Evolutionary conservation across 1,284 basidiomycete genomes (phyloP), one percentile per base, ranked within the genome.

Genomic region (Rhodotorula sp.): DNA sequence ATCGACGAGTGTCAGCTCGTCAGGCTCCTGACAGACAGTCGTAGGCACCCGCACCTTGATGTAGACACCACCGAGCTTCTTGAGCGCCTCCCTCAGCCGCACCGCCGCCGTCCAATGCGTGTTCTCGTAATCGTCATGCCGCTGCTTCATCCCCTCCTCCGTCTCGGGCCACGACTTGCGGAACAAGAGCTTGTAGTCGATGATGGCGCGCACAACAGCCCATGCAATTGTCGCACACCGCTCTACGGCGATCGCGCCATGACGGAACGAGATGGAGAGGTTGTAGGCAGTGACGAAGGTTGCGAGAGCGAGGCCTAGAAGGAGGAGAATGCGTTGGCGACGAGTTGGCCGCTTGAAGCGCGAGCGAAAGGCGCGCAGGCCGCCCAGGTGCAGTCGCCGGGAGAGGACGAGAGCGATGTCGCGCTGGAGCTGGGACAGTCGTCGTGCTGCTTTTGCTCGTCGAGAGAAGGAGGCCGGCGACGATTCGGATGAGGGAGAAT

Each of bases 51-150:
- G 80, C 70, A 94, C 81, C 79, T 96, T 96, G 80, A 96, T 94
- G 80, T 93, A 96, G 50, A 95, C 87, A 22, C 92, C 91, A 83
- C 95, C 95, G 78, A 98, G 97, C 15, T 87, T 87, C 68, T 93
- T 84, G 31, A 96, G 82, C 13, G 92, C 90, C 69, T 85, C 85
- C 68, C 94, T 81, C 52, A 94, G 87, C 66, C 92, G 83, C 68
- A 84, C 79, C 9, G 92, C 92, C 78, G 90, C 92, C 37, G 87
- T 88, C 51, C 84, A 78, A 37, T 84, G 80, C 67, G 83, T 82
- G 52, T 85, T 83, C 30, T 86, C 84, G 37, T 87, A 84, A 20
- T 87, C 84, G 11, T 80, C 77, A 77, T 89, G 90, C 3, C 73
- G 60, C 37, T 72, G 64, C 24, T 47, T 59, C 59, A 34, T 40